These are phyloP conservation scores for Rhizopus arrhizus DNA, from an alignment of 371 early-diverging fungal genomes.

Conservation along the genomic window DNA sequence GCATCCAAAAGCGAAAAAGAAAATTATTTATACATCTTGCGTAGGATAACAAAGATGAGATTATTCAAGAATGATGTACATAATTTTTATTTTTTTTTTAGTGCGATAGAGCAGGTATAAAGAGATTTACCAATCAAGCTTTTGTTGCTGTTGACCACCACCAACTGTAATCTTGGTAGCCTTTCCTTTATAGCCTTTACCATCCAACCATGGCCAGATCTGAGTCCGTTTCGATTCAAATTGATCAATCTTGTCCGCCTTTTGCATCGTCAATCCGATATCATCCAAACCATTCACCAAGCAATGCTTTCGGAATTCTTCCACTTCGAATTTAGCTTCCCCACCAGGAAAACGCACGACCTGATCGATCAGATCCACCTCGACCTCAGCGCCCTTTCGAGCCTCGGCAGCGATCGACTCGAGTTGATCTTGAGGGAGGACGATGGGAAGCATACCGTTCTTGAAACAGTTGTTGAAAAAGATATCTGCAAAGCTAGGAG, in stretches of 20 bases:
- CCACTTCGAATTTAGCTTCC: conserved; percentile 56
- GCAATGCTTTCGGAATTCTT: conserved; percentile 62
- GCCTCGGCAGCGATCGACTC: conserved; percentile 51
- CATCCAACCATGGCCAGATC: conserved; percentile 70
- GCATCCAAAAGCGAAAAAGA: too few species aligned
- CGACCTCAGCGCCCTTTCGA: conserved; percentile 46
- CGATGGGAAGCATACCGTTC: conserved; percentile 70
- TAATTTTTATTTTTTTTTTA: too few species aligned
- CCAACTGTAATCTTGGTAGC: conserved; percentile 38
- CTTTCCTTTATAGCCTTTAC: conserved; percentile 47
- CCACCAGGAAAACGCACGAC: conserved; percentile 43
- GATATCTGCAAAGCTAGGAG: conserved; percentile 72
- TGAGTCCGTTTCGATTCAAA: conserved; percentile 58
- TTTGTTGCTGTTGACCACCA: conserved; percentile 35
- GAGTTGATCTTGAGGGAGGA: conserved; percentile 41
- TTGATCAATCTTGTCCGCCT: conserved; percentile 50
- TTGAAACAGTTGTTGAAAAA: conserved; percentile 76
- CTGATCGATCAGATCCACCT: conserved; percentile 62
- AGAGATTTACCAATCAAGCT: conserved; percentile 52
- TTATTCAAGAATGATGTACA: too few species aligned
- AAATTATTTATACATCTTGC: too few species aligned
- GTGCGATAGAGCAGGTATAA: too few species aligned
- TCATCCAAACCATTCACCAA: conserved; percentile 72
- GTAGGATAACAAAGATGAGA: too few species aligned
- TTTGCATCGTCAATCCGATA: conserved; percentile 72